Evolutionary conservation across 176 grass and related monocot genomes (phyloP).

Genomic region (Echinochloa phyllopogon): DNA sequence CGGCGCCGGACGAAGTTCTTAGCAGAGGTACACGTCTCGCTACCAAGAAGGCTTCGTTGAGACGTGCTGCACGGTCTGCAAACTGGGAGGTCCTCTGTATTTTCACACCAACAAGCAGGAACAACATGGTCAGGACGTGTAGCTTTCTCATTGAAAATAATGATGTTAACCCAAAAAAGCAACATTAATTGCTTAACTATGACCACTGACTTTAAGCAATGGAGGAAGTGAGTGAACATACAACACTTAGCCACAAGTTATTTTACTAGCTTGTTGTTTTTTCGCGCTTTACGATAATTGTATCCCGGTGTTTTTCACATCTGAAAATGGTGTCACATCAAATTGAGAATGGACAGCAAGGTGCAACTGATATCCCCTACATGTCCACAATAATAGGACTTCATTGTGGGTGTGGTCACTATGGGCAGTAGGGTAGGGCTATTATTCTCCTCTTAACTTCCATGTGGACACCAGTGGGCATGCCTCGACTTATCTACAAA

Average conservation of each 20-base stretch:
- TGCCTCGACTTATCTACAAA: background rate
- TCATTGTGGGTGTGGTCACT: background rate
- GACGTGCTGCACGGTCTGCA: constrained; percentile 46
- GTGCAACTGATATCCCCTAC: background rate
- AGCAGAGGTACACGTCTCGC: constrained; percentile 58
- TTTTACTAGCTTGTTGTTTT: constrained; percentile 11
- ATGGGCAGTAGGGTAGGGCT: background rate
- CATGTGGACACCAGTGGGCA: background rate
- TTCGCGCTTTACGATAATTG: constrained; percentile 3
- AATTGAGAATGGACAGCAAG: background rate
- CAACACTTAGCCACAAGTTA: background rate
- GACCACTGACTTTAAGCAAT: constrained; percentile 3
- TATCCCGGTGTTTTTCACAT: background rate
- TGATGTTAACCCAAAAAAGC: background rate
- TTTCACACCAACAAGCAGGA: constrained; percentile 19
- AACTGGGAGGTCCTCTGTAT: constrained; percentile 67
- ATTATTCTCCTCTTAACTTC: background rate
- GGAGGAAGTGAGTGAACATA: background rate
- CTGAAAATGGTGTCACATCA: background rate
- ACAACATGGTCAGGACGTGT: background rate
- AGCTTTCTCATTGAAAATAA: constrained; percentile 16
- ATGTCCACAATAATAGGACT: background rate
- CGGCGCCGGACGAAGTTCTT: constrained; percentile 51
- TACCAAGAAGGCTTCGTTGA: constrained; percentile 74
- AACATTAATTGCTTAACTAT: background rate